A percentile compares a stretch with the other conserved stretches of the same genome.
These are phyloP conservation scores for Neoarthrinium moseri DNA, from an alignment of 2,329 filamentous ascomycete genomes.

Conservation along the genomic window DNA sequence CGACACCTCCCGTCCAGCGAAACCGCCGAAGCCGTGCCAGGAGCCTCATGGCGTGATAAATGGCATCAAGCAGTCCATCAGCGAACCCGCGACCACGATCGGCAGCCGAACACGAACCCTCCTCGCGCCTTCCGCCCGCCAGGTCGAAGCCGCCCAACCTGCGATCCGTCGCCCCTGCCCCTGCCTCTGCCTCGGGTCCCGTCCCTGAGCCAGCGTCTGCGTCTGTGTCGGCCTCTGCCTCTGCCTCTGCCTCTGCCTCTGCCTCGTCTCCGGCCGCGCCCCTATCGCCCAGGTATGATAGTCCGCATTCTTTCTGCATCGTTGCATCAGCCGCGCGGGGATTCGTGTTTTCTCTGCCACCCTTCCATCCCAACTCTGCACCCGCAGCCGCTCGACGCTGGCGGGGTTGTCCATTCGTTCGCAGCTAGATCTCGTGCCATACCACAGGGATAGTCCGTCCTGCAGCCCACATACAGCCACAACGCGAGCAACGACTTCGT, in stretches of 20 bases:
- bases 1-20: not conserved
- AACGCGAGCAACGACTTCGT: no score
- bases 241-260: conserved; percentile 22
- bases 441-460: no score
- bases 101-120: conserved; percentile 52
- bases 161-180: conserved; percentile 22
- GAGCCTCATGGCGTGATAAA: conserved; percentile 65
- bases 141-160: conserved; percentile 10
- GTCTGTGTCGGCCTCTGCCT: no score
- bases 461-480: no score
- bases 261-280: conserved; percentile 18
- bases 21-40: not conserved
- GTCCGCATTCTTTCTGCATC: not conserved
- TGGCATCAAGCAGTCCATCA: conserved; percentile 60
- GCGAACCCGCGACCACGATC: conserved; percentile 49
- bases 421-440: no score
- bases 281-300: conserved; percentile 26
- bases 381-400: no score
- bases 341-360: not conserved
- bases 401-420: no score
- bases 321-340: not conserved
- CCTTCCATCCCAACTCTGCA: not conserved
- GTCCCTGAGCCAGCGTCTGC: no score
- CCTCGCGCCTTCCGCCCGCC: conserved; percentile 47
- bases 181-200: conserved; percentile 14